Evolutionary conservation across 2,329 filamentous ascomycete species (phyloP), one percentile per base, ranked within the genome.

Genomic region (Penicillium sp.): DNA sequence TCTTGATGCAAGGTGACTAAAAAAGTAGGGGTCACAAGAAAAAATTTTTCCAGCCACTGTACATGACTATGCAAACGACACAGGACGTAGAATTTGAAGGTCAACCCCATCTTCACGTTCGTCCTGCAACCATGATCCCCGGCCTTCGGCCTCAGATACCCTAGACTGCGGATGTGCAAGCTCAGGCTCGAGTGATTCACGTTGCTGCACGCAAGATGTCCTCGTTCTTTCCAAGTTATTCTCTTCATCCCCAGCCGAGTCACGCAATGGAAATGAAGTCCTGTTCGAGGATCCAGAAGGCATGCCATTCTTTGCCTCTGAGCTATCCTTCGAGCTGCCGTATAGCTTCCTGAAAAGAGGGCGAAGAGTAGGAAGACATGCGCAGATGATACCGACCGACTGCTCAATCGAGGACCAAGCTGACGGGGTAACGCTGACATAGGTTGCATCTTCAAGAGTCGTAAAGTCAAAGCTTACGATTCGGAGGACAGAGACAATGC

Each of bases 381-480:
- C 61, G 34, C 65, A 69, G 18, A 67, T 55, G 13, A 69, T 67
- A 3, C 62, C 65, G n/a, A 65, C 47, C 1, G 66, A 67, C 33
- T 69, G 66, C 42, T 69, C 67, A 45, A 68, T 55, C 2, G 64
- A 66, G 18, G 67, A 68, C 64, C 65, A 69, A 16, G 51, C 62
- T 1, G 65, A 51, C 3, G 67, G 56, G n/a, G 54, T 26, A 28
- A 63, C 43, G 9, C 48, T 61, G 19, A 48, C 55, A 37, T 57
- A 64, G 3, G 62, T 63, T 10, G 51, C 50, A 46, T 68, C 59
- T 2, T 44, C 24, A 6, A 58, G 19, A 14, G 48, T 43, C n/a
- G 24, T 29, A 13, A 45, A 42, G 14, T 54, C 37, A 44, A 67
- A 68, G 36, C 59, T 58, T 14, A 59, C 48, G 19, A 68, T 56